These are phyloP conservation scores for Rhizopus microsporus DNA, from an alignment of 371 early-diverging fungal species.

Conservation along the genomic window DNA sequence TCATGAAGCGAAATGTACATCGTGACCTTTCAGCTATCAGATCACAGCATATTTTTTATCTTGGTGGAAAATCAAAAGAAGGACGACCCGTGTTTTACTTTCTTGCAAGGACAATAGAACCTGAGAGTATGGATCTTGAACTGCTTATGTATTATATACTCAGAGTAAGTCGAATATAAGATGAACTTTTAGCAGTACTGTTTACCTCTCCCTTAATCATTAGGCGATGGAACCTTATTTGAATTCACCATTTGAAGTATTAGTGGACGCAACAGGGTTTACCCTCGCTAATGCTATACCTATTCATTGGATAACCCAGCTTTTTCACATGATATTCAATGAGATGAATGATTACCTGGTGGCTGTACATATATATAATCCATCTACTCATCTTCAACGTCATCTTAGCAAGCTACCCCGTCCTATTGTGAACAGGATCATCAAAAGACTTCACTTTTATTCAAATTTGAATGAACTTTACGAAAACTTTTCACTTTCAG, in stretches of 20 bases:
- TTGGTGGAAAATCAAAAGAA: constrained; percentile 77
- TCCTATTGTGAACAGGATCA: constrained; percentile 57
- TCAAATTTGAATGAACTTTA: constrained; percentile 62
- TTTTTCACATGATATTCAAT: constrained; percentile 74
- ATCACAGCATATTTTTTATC: constrained; percentile 71
- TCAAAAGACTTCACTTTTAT: constrained; percentile 66
- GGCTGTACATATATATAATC: constrained; percentile 72
- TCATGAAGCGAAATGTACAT: constrained; percentile 73
- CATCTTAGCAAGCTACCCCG: constrained; percentile 63
- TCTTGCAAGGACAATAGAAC: constrained; percentile 68
- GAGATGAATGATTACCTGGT: constrained; percentile 57
- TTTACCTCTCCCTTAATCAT: neutral
- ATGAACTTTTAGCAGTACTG: neutral
- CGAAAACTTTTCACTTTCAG: constrained; percentile 67
- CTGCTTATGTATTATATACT: constrained; percentile 73
- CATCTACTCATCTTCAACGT: constrained; percentile 70
- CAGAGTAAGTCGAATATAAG: constrained; percentile 45
- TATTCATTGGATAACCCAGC: constrained; percentile 69
- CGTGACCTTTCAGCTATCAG: constrained; percentile 64
- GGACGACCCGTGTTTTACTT: constrained; percentile 83
- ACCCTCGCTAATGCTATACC: constrained; percentile 77
- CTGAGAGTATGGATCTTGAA: constrained; percentile 81
- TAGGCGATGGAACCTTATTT: constrained; percentile 62
- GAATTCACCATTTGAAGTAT: constrained; percentile 71
- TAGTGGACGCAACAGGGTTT: constrained; percentile 83